A percentile compares a stretch with the other conserved stretches of the same genome.
Conservation (phyloP, 441 rosid species). For the Dalechampia spathulata region DNA sequence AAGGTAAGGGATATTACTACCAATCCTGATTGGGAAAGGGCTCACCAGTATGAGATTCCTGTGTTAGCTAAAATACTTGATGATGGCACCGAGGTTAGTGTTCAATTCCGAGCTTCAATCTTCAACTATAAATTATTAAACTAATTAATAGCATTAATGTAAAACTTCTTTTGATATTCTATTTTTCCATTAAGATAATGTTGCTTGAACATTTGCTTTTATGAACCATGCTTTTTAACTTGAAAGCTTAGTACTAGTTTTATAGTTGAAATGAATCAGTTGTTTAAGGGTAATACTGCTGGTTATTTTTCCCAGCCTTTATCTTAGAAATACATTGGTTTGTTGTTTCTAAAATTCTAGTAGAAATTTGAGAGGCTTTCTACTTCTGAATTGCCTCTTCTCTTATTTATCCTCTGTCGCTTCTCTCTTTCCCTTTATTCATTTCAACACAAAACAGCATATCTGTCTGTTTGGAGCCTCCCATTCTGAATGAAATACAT, state of each 20-base stretch:
- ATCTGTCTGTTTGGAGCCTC: too few species aligned
- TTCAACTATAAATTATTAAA: too few species aligned
- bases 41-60: conserved; percentile 81
- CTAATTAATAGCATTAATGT: not conserved
- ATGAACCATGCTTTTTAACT: not conserved
- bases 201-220: not conserved
- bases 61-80: conserved; percentile 59
- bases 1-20: conserved; percentile 72
- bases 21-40: conserved; percentile 76
- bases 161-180: not conserved
- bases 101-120: not conserved
- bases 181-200: too few species aligned
- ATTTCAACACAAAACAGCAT: too few species aligned
- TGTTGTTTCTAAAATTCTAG: not conserved
- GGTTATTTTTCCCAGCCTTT: not conserved
- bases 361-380: not conserved
- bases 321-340: not conserved
- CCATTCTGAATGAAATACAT: too few species aligned
- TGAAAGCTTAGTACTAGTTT: not conserved
- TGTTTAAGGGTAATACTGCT: not conserved
- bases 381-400: not conserved
- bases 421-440: too few species aligned
- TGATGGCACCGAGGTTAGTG: conserved; percentile 64
- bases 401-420: too few species aligned
- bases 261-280: not conserved